Evolutionary conservation across 1,139 yeast species (phyloP), one percentile per base, ranked within the genome.

Genomic region (Pichia sp.): DNA sequence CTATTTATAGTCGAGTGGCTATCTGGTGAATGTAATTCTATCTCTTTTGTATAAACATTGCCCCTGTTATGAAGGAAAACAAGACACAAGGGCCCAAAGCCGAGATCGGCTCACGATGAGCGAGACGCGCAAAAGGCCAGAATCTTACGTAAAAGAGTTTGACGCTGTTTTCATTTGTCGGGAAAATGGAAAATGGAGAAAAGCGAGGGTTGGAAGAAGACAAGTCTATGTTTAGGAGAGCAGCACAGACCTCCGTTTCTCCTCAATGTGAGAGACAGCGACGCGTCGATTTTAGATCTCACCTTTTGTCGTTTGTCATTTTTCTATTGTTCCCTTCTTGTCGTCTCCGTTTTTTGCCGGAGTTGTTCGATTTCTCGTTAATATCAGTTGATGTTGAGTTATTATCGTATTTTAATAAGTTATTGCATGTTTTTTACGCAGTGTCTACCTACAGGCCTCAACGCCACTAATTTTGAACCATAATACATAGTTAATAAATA

Each of bases 131-230:
- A 25, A 39, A 22, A 25, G 42, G 42, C 6, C 18, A 18, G 16
- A 19, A 27, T 27, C 27, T 46, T 46, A 46, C 48, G 43, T 46
- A 46, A 46, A 13, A 6, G 29, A n/a, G 10, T 33, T 33, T 46
- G 5, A n/a, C 43, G 16, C 33, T 27, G 18, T 42, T 33, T 30
- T 47, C 46, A 47, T 47, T 47, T 47, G 50, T 46, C 48, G 48
- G 48, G 29, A n/a, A 14, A 42, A 39, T 1, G 48, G 48, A 46
- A 46, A 5, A 34, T 3, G 18, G 13, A n/a, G 9, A 19, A n/a
- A n/a, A n/a, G 10, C 36, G 16, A 30, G 16, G 9, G 5, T 11
- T 30, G 16, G 16, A 30, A 30, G 3, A 30, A 30, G 13, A 11
- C 31, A 14, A 9, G 11, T 29, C 11, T 29, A 9, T 29, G 31